Evolutionary conservation across 441 rosid species (phyloP).

Genomic region (Croton setiger): DNA sequence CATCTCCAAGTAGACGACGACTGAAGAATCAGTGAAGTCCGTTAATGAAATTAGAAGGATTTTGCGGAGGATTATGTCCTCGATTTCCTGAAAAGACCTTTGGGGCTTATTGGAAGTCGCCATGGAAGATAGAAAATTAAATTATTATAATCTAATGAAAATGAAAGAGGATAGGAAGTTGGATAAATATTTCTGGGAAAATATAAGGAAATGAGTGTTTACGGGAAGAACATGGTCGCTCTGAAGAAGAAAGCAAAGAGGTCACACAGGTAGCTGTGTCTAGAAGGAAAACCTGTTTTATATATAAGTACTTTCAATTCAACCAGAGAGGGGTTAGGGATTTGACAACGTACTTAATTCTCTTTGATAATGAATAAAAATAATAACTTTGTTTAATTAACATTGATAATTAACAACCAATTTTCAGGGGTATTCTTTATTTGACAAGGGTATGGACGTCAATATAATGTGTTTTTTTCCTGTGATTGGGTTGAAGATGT

Average conservation of each 20-base stretch:
- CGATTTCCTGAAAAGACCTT: conserved; percentile 68
- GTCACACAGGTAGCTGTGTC: not conserved
- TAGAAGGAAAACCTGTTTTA: not conserved
- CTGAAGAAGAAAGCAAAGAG: not conserved
- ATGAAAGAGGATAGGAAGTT: not conserved
- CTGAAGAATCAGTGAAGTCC: conserved; percentile 48
- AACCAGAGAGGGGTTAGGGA: no score
- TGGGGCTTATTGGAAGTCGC: conserved; percentile 54
- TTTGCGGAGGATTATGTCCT: conserved; percentile 85
- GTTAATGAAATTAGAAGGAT: conserved; percentile 63
- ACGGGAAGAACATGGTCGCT: not conserved
- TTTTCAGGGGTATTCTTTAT: no score
- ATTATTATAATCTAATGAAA: not conserved
- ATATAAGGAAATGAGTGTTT: conserved; percentile 8
- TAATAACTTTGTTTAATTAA: no score
- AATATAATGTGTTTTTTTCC: no score
- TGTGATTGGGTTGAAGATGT: no score
- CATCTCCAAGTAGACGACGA: conserved; percentile 62
- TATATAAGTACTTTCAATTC: no score
- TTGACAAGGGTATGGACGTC: no score
- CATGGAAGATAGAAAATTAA: conserved; percentile 30
- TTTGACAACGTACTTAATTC: no score
- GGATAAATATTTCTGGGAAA: not conserved
- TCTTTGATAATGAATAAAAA: no score
- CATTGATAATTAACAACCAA: no score